Conservation (phyloP, 1,139 yeast species). For the Candida albicans region DNA sequence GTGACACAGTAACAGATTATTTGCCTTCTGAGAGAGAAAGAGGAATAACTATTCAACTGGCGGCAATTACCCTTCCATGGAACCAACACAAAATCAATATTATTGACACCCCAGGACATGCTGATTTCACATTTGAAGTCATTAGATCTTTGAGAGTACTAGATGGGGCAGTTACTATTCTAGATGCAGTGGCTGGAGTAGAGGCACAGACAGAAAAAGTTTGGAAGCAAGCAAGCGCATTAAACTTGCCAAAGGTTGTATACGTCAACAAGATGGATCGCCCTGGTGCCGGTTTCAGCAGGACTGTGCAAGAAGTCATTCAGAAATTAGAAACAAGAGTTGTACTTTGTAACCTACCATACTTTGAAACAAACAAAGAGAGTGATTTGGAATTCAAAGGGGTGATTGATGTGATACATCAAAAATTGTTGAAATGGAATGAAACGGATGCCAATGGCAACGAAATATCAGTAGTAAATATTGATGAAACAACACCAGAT, state of each 20-base stretch:
- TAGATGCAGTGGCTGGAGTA: slow-evolving; percentile 97
- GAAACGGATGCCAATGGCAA: slow-evolving; percentile 52
- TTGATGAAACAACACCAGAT: slow-evolving; percentile 34
- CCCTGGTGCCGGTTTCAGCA: slow-evolving; percentile 90
- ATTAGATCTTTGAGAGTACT: slow-evolving; percentile 83
- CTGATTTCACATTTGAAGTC: slow-evolving; percentile 95
- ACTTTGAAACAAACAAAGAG: slow-evolving; percentile 44
- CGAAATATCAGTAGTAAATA: slow-evolving; percentile 49
- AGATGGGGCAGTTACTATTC: slow-evolving; percentile 89
- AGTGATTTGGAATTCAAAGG: slow-evolving; percentile 62
- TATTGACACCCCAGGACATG: slow-evolving; percentile 98
- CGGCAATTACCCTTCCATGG: slow-evolving; percentile 94
- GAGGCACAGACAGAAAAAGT: slow-evolving; percentile 98
- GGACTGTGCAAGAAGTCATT: slow-evolving; percentile 86
- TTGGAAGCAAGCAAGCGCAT: slow-evolving; percentile 80
- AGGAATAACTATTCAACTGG: slow-evolving; percentile 95
- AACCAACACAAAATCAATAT: slow-evolving; percentile 71
- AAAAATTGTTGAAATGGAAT: slow-evolving; percentile 67
- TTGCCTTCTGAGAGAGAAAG: slow-evolving; percentile 87
- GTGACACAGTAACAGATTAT: slow-evolving; percentile 94
- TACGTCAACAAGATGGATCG: slow-evolving; percentile 96
- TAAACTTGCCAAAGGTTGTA: slow-evolving; percentile 70
- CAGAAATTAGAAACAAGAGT: slow-evolving; percentile 73
- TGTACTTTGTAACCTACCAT: slow-evolving; percentile 78
- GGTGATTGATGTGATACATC: slow-evolving; percentile 77